Evolutionary conservation across 1,284 basidiomycete genomes (phyloP).

Genomic region (Cryptococcus depauperatus): DNA sequence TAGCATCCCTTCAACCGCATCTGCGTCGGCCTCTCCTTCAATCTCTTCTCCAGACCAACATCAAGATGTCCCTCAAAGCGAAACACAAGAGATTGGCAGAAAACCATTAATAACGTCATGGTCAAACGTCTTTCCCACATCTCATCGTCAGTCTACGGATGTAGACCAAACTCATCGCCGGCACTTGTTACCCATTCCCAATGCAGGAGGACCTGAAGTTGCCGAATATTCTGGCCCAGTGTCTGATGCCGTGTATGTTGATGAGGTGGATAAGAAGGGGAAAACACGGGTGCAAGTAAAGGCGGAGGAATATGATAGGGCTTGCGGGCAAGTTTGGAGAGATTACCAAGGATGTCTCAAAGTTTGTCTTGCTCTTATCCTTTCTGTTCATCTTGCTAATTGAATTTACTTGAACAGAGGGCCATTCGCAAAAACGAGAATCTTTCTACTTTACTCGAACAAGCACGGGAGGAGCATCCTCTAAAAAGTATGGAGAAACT

Average conservation of each 20-base stretch:
- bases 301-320: slow-evolving; percentile 63
- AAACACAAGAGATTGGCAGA: background rate
- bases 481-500: slow-evolving; percentile 44
- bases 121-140: slow-evolving; percentile 23
- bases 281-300: slow-evolving; percentile 48
- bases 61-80: background rate
- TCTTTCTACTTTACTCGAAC: slow-evolving; percentile 63
- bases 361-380: slow-evolving; percentile 44
- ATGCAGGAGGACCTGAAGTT: background rate
- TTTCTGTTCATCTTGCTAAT: background rate
- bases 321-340: slow-evolving; percentile 72
- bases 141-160: slow-evolving; percentile 3
- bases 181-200: too few relatives aligned
- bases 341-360: slow-evolving; percentile 72
- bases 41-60: background rate
- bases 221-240: slow-evolving; percentile 1
- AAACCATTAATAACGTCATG: slow-evolving; percentile 21
- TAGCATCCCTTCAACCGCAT: background rate
- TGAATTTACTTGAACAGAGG: slow-evolving; percentile 50
- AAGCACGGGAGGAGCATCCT: slow-evolving; percentile 74
- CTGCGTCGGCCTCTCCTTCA: background rate
- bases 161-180: background rate
- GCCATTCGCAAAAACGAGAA: slow-evolving; percentile 68
- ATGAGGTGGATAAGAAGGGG: slow-evolving; percentile 28
- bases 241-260: background rate